Percentiles rank a stretch among this genome's conserved stretches.
Evolutionary conservation across 345 rosid genomes (phyloP).

Genomic region (Dimocarpus longan): DNA sequence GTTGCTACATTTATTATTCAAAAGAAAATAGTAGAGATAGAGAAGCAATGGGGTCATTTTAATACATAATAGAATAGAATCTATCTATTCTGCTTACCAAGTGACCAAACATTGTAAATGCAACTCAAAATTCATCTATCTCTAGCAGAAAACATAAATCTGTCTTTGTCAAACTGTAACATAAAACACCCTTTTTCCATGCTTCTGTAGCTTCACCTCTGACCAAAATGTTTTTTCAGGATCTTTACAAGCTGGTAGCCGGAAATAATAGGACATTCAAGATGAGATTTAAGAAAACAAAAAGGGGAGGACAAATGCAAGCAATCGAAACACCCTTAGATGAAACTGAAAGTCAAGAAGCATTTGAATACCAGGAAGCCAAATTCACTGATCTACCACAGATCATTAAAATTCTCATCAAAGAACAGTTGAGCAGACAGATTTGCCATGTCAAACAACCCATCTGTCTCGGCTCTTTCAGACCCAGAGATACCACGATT

Average conservation of each 20-base stretch:
- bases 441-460: slow-evolving; percentile 6
- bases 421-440: background rate
- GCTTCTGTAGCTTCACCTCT: background rate
- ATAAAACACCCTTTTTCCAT: background rate
- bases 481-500: background rate
- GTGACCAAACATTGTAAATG: too few species aligned
- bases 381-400: slow-evolving; percentile 15
- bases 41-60: too few species aligned
- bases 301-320: too few species aligned
- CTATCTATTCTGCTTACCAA: background rate
- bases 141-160: background rate
- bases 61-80: too few species aligned
- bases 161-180: too few species aligned
- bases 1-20: too few species aligned
- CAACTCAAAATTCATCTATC: too few species aligned
- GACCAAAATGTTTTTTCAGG: background rate
- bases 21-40: too few species aligned
- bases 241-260: background rate
- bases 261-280: too few species aligned
- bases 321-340: background rate
- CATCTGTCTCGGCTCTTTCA: slow-evolving; percentile 1
- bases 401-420: slow-evolving; percentile 1
- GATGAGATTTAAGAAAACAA: slow-evolving; percentile 1
- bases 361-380: background rate
- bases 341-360: background rate